Evolutionary conservation across 2,329 filamentous ascomycete species (phyloP), one percentile per base, ranked within the genome.

Genomic region (Microcyclosporella mali): DNA sequence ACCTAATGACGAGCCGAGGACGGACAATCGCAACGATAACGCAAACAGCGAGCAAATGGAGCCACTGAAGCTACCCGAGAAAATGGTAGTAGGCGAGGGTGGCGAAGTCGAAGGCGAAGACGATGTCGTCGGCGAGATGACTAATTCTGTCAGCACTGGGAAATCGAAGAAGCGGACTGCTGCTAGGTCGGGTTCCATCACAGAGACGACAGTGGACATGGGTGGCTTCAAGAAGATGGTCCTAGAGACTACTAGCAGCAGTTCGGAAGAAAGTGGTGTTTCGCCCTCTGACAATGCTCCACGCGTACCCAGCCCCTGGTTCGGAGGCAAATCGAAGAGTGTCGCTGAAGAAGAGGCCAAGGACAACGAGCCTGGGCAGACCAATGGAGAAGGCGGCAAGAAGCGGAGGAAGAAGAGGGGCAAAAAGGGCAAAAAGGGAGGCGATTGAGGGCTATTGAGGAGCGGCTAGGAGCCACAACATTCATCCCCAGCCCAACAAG

Each of bases 151-250:
- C 32, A 43, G 41, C 6, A 30, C 39, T 10, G 35, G 17, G 61
- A 59, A 43, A 34, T 55, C 52, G 53, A 54, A 48, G 46, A 55
- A 44, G 52, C 51, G 43, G 7, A 53, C 57, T 11, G 46, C 54
- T 3, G 80, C 81, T 4, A 74, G 84, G 43, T 86, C 81, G 53
- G 85, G 85, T 19, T 86, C 82, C 60, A 87, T 89, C 55, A 88
- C 84, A 0, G 84, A 89, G 64, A 85, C 84, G 47, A 70, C 85
- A n/a, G 70, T 88, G 43, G 82, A 89, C 57, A 72, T 82, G 2
- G 79, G 82, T 42, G 85, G 85, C 2, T 75, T 88, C 40, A 78
- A 79, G 50, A 90, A 90, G 66, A 78, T 88, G 33, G 78, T 90
- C 1, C 70, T 90, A 18, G 82, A 87, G 58, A 81, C 81, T 2